Evolutionary conservation across 2,329 filamentous ascomycete species (phyloP), one percentile per base, ranked within the genome.

Genomic region (Hypoxylon sp.): DNA sequence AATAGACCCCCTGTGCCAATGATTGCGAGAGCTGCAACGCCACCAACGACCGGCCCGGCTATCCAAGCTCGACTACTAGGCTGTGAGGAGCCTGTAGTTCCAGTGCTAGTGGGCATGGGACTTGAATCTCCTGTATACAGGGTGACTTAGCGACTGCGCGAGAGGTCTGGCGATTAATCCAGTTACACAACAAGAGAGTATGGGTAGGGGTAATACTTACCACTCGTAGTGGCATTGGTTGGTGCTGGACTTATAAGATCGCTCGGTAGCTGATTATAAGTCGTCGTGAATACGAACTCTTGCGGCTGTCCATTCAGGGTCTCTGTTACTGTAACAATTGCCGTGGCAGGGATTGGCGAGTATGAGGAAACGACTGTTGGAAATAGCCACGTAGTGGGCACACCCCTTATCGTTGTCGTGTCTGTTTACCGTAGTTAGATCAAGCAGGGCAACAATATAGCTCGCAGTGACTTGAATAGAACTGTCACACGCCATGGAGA

Each of bases 1-100:
- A 60, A 33, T 2, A 60, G 35, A 1, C 4, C 18, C 2, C 43
- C 51, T 29, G 54, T 3, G 0, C 18, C 29, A 11, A 57, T 13
- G 10, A 60, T 9, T 8, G 31, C 21, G 11, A 48, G 21, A 4
- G 38, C 56, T 15, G 24, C 40, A 5, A 47, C 11, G 1, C 48
- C 33, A 20, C 60, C 60, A 1, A 60, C 52, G 31, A 45, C 24
- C 15, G 60, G 55, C 2, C 55, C 56, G 23, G 52, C 56, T 38
- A 62, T 56, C 60, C 52, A 62, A 4, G 48, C 45, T n/a, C 13
- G 43, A 15, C 21, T 60, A 1, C 8, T 13, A 6, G 26, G 11
- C 6, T 24, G 5, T 26, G 15, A 11, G 13, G 13, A 18, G 1
- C 40, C 43, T 2, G 24, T 2, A 3, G 13, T 23, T 1, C 38